Base-by-base conservation (phyloP, 164 flowering plant species). In the Vitis rotundifolia region DNA sequence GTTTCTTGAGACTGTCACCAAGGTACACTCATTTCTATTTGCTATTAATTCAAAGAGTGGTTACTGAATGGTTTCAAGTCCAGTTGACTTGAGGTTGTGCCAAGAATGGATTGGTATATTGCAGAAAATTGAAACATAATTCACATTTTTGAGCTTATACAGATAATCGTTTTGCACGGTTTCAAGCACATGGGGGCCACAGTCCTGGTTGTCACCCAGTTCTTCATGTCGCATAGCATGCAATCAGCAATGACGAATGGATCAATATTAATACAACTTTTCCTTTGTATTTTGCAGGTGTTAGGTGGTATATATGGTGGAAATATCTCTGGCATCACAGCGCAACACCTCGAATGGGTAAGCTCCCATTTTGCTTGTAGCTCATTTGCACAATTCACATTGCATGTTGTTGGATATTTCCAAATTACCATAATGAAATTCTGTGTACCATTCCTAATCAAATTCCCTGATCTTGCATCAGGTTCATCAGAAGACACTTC, bases 281-380 rank as follows among this genome's bases (percentile, higher is more conserved):
- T 2, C 56, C 13, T 52, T 67, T 76, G 71, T 48, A 64, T 57
- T 73, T 77, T 49, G 54, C 71, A 94, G 99, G 97, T 94, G 49
- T 77, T 94, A 72, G 95, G 95, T 51, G 97, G 97, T 28, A 85
- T 94, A 78, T 94, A 92, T 72, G 73, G 84, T 52, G 97, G 96
- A 64, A 91, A 86, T 76, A 81, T 78, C 59, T 83, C 98, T 61
- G 98, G 97, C 63, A 85, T 91, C 71, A 92, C 98, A 14, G 98
- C 97, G 51, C 99, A 91, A 60, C 97, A 95, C 83, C 87, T 95
- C 18, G 99, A 95, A 87, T 91, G 99, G 99, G 94, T 95, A 87
- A 81, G 29, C 28, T 49, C n/a, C 64, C 64, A 1, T 3, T 31
- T 16, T 3, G 6, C 8, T 48, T 8, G 11, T 58, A 58, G 10